Evolutionary conservation across 2,329 filamentous ascomycete genomes (phyloP).

Genomic region (Talaromyces marneffei): DNA sequence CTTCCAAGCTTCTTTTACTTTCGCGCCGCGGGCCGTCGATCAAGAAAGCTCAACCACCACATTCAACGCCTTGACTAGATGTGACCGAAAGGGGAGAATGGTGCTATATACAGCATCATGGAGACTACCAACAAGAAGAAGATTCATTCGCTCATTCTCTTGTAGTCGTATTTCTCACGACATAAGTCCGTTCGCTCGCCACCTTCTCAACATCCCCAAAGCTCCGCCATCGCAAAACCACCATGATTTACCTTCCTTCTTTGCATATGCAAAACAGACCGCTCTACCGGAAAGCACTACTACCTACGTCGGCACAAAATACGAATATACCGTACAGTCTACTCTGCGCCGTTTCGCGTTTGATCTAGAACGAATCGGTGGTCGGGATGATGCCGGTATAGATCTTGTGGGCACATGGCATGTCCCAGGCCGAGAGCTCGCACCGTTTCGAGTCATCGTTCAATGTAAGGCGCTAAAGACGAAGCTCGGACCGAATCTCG

Average conservation of each 20-base stretch:
- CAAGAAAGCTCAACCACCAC: neutral
- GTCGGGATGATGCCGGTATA: constrained; percentile 42
- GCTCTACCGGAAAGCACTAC: constrained; percentile 34
- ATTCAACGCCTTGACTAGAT: neutral
- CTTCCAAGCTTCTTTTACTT: neutral
- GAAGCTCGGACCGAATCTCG: constrained; percentile 40
- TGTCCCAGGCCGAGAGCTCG: constrained; percentile 30
- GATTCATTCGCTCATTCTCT: constrained; percentile 9
- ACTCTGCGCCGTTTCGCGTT: constrained; percentile 38
- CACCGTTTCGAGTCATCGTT: constrained; percentile 35
- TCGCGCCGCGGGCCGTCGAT: neutral
- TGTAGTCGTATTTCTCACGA: constrained; percentile 3
- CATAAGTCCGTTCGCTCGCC: constrained; percentile 27
- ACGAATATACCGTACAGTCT: constrained; percentile 42
- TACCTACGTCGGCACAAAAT: constrained; percentile 41
- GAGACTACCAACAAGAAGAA: neutral
- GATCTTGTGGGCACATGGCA: constrained; percentile 45
- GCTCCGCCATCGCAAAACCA: constrained; percentile 32
- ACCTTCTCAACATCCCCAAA: constrained; percentile 32
- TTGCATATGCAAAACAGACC: constrained; percentile 35
- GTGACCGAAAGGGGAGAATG: neutral
- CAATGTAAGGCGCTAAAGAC: constrained; percentile 43
- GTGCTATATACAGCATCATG: neutral
- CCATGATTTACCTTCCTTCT: constrained; percentile 35
- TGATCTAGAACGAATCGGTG: constrained; percentile 39